These are phyloP conservation scores for Eucalyptus leucophloia DNA, from an alignment of 345 rosid species.

Conservation along the genomic window DNA sequence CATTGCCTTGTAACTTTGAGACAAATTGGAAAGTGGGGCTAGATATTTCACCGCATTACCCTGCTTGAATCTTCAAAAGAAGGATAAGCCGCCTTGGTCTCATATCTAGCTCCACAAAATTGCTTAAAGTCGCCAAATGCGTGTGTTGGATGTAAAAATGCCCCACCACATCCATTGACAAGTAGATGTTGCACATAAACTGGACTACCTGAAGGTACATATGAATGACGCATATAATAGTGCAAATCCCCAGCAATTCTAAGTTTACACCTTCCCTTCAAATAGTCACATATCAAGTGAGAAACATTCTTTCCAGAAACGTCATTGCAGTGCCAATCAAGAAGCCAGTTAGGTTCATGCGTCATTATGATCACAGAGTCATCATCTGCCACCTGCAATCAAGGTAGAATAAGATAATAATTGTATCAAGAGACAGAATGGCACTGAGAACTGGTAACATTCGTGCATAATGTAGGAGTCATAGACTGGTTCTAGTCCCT, in stretches of 20 bases:
- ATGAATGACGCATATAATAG: conserved; percentile 94
- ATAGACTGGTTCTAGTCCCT: background rate
- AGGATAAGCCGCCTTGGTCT: conserved; percentile 84
- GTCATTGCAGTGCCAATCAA: conserved; percentile 87
- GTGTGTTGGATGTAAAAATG: conserved; percentile 97
- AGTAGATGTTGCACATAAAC: conserved; percentile 75
- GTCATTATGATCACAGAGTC: conserved; percentile 85
- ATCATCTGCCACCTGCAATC: conserved; percentile 47
- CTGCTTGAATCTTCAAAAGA: conserved; percentile 95
- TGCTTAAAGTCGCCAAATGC: conserved; percentile 68
- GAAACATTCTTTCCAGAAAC: conserved; percentile 75
- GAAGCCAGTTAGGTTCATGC: conserved; percentile 97
- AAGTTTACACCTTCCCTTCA: conserved; percentile 90
- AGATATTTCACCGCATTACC: conserved; percentile 18
- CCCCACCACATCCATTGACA: conserved; percentile 98
- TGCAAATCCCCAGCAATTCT: conserved; percentile 95
- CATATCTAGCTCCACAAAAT: conserved; percentile 50
- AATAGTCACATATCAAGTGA: conserved; percentile 65
- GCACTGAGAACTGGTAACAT: background rate
- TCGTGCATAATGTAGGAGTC: background rate
- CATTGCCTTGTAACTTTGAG: background rate
- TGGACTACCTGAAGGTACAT: conserved; percentile 64
- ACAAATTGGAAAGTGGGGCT: background rate
- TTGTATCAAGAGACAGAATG: background rate
- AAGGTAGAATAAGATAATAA: background rate